Evolutionary conservation across 2,329 filamentous ascomycete genomes (phyloP), one percentile per base, ranked within the genome.

Genomic region (Chaetomium strumarium): DNA sequence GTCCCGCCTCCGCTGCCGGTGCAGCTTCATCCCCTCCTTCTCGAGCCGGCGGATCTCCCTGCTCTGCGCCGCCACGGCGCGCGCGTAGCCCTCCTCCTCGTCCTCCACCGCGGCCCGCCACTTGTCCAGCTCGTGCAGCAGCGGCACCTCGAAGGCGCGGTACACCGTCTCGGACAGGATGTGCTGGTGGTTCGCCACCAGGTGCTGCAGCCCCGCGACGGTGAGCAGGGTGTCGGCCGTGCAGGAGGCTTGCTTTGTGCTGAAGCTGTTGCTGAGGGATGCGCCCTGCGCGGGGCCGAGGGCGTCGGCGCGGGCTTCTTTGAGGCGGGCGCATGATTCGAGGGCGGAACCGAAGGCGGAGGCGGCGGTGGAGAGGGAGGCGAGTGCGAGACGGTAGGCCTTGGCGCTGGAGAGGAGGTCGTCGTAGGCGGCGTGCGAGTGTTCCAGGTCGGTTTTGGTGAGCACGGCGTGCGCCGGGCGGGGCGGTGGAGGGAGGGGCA

Each of bases 91-190:
- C 49, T 80, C 76, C 62, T 84, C 79, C 63, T 85, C 83, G 60
- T 85, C 83, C 54, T 83, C 81, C 53, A 85, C 79, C 59, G 79
- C 76, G 48, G 73, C 73, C 49, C 76, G 75, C 81, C 83, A 86
- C 57, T 76, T 77, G 66, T 86, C 83, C 30, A 86, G 72, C 68
- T 86, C 83, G 68, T 85, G 81, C n/a, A 86, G 73, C 19, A 86
- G 70, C 4, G 83, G 83, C 36, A 86, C 81, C 67, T 86, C 83
- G 64, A 86, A 86, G 53, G 75, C 76, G 50, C 83, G 75, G 67
- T 86, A 86, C 9, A 86, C 80, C 0, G 81, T 85, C 68, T 86
- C 83, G 58, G 76, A 80, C 3, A 86, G 75, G 60, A 86, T 86
- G 63, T 85, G 81, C 66, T 85, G 80, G 70, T 86, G 83, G 68